Base-by-base conservation (phyloP, 1,284 basidiomycete species). In the Peniophora sp. region DNA sequence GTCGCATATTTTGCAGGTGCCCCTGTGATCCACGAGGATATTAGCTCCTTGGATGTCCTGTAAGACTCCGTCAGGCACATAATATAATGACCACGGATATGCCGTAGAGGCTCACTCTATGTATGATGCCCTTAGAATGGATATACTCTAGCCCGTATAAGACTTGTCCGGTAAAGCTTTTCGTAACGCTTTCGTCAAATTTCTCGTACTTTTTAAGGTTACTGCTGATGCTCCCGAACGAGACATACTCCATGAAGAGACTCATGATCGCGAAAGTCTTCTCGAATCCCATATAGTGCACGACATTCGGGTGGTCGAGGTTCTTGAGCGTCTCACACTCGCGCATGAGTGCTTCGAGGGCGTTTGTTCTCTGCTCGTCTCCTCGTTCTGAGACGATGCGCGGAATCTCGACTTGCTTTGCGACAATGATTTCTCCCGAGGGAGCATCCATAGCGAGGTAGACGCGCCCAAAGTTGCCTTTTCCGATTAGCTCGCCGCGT, bases 211-310 rank as follows among this genome's bases (percentile, higher is more conserved):
- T 93, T 52, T 92, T 83, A 54, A 98, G 75, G 64, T 93, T 94
- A 58, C 89, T 89, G 46, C 93, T 95, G 54, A 99, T 83, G 2
- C 94, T 97, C 24, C 97, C 97, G 66, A 97, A 97, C 52, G 96
- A 94, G 50, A 98, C 94, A 66, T 98, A 98, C 70, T 98, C 95
- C 66, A 99, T 75, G 74, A 99, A 99, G 62, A 99, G 97, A 76
- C 92, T 97, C 55, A 98, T 70, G 68, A 89, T 89, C 49, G 85
- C 80, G 2, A 83, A 82, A 0, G 92, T 96, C 67, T 96, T 90
- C 68, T 99, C 97, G 60, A 92, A 94, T n/a, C 95, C 96, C 44
- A 99, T 84, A 66, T 99, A 99, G 52, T 94, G 88, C 37, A 99
- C 97, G 57, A 99, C 95, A 61, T 99, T 85, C 3, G 92, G 89